Base-by-base conservation (phyloP, 257 asterid genomes). In the Gentiana dahurica region DNA sequence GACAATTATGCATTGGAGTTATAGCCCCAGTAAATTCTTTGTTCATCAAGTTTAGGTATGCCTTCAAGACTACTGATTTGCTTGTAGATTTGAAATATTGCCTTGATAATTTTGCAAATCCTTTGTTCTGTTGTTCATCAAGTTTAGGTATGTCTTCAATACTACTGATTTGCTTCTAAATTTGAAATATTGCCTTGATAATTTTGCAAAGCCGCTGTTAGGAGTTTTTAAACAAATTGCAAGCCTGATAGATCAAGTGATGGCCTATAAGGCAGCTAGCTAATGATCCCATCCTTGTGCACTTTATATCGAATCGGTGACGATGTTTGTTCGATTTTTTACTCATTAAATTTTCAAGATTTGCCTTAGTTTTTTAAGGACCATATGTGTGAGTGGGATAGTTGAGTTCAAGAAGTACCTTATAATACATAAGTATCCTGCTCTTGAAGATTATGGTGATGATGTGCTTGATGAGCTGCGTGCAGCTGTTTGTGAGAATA, bases 341-440 rank as follows among this genome's bases (percentile, higher is more conserved):
- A 71, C 73, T 92, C 99, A 2, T 69, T 92, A 59, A 87, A 88
- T 67, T 85, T 74, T 68, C 74, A 78, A 76, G 95, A 83, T 57
- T 64, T 81, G 74, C 97, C 94, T 0, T 90, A 85, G 79, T 88
- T 87, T 71, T 92, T 87, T 52, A 95, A 88, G 84, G 94, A 88
- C 60, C 94, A 84, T 67, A 77, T 92, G 93, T 76, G 69, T 60
- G 95, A 88, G 65, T 92, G 99, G 24, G 97, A 80, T 92, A 97
- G 48, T 53, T 57, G 97, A 83, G 79, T 92, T 88, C 70, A 74
- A 68, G 59, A 85, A 88, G 63, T 88, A 92, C 67, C 73, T 92
- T 62, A 75, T 86, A 0, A 72, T 68, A 24, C 24, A 24, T 24
- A 92, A 57, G 51, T 88, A 79, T 62, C 53, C 78, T 32, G 24